phyloP scores from a whole-genome alignment of 1,139 yeast genomes.

The Pichia kudriavzevii region DNA sequence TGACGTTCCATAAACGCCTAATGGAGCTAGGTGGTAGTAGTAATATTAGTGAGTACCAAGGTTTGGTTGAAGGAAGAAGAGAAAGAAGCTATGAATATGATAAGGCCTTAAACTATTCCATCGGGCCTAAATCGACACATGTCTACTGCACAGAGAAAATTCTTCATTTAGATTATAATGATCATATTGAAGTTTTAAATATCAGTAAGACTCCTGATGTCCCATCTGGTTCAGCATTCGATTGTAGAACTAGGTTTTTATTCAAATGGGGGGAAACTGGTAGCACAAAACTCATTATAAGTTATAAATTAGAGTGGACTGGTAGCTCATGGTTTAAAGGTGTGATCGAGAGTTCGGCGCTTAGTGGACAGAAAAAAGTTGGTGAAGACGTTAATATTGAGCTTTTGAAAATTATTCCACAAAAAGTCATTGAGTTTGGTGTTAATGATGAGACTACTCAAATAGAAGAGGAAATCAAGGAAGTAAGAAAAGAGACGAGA shows the following conservation, averaged over 20 bases:
- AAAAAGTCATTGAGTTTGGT: slow-evolving; percentile 7
- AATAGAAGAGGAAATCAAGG: not conserved
- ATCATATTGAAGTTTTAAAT: slow-evolving; percentile 22
- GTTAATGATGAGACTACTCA: slow-evolving; percentile 3
- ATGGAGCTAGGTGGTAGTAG: no score
- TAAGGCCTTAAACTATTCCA: no score
- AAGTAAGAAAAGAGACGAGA: not conserved
- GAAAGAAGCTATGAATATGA: no score
- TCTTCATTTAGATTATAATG: no score
- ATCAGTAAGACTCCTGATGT: slow-evolving; percentile 48
- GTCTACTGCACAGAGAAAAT: no score
- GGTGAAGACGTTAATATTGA: slow-evolving; percentile 19
- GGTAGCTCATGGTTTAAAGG: slow-evolving; percentile 52
- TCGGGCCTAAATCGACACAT: no score
- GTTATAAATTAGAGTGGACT: slow-evolving; percentile 45
- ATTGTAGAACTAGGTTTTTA: slow-evolving; percentile 42
- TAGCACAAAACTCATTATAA: slow-evolving; percentile 35
- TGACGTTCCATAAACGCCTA: no score
- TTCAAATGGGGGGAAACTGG: slow-evolving; percentile 41
- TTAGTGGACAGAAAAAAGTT: slow-evolving; percentile 39
- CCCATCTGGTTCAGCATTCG: slow-evolving; percentile 49
- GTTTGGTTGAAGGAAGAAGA: no score
- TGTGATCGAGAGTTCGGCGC: slow-evolving; percentile 45
- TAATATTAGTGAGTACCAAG: no score
- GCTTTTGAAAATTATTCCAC: slow-evolving; percentile 7